These are phyloP conservation scores for Naganishia sp. DNA, from an alignment of 1,284 basidiomycete species.

Conservation along the genomic window DNA sequence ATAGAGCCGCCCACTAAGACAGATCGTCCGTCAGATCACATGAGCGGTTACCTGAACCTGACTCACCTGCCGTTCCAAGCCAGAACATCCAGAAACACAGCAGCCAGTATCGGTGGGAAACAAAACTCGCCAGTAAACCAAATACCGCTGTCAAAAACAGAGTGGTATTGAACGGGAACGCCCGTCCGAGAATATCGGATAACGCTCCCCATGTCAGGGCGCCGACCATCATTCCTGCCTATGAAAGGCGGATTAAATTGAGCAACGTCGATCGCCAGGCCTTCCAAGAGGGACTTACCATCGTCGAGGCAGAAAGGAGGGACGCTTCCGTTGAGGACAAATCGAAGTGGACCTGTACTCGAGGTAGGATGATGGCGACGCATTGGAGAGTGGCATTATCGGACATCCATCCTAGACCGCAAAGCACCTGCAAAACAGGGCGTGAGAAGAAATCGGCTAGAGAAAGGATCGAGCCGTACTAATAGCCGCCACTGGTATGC, in stretches of 20 bases:
- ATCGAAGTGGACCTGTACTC: constrained; percentile 82
- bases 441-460: neutral
- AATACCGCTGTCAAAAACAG: constrained; percentile 87
- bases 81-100: constrained; percentile 81
- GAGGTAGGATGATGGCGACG: constrained; percentile 84
- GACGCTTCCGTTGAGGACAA: constrained; percentile 46
- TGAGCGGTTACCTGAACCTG: constrained; percentile 63
- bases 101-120: constrained; percentile 65
- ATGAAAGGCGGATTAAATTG: constrained; percentile 68
- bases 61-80: constrained; percentile 71
- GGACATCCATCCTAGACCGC: constrained; percentile 73
- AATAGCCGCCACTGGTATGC: constrained; percentile 78
- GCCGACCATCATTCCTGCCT: constrained; percentile 94
- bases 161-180: constrained; percentile 86
- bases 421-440: constrained; percentile 57
- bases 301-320: constrained; percentile 48
- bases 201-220: constrained; percentile 89
- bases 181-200: constrained; percentile 81
- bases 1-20: constrained; percentile 37
- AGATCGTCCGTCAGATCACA: constrained; percentile 42
- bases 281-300: constrained; percentile 54
- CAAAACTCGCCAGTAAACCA: constrained; percentile 75
- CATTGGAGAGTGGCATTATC: constrained; percentile 52
- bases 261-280: constrained; percentile 20
- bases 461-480: constrained; percentile 48